Base-by-base conservation (phyloP, 306 rosid species). In the Prosopis cineraria region DNA sequence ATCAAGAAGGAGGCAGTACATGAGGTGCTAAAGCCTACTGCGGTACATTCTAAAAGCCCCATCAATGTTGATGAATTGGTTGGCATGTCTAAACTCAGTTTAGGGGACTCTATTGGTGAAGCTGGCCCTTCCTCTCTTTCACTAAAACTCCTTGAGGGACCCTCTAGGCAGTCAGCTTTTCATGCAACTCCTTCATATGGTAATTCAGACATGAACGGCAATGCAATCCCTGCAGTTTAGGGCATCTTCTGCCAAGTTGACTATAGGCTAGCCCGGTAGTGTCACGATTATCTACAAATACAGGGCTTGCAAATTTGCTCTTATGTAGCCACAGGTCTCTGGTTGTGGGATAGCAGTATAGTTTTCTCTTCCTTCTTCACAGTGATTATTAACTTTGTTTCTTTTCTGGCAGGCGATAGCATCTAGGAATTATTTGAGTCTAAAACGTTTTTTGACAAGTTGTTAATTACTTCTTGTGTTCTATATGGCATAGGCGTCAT, bases 131-230 rank as follows among this genome's bases (percentile, higher is more conserved):
- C 98, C 12, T 63, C 96, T 3, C 87, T 95, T 47, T 89, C 98
- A 5, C 86, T 82, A 9, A 91, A 95, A 64, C 90, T 95, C 58
- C 81, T 72, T 3, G 88, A 95, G 66, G 98, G 98, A 16, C 92
- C 98, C 30, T 88, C 98, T 24, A 80, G 97, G 78, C 98, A 91
- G 84, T 95, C 98, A 0, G 98, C 98, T n/a, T 95, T 95, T 79
- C 98, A 95, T 39, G 92, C 96, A 55, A 92, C 91, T 44, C 93
- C 98, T 20, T 58, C 86, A 11, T 89, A 97, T 74, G 88, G 88
- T 30, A 80, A 80, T 81, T 86, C 96, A 34, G 81, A 74, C 67
- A 74, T 91, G 79, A 89, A 78, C 81, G 87, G 87, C 85, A 93
- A 87, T 72, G 93, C 89, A 20, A 94, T 90, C 78, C 90, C 85